These are phyloP conservation scores for Phylloporus sp. DNA, from an alignment of 768 basidiomycete species.

Conservation along the genomic window DNA sequence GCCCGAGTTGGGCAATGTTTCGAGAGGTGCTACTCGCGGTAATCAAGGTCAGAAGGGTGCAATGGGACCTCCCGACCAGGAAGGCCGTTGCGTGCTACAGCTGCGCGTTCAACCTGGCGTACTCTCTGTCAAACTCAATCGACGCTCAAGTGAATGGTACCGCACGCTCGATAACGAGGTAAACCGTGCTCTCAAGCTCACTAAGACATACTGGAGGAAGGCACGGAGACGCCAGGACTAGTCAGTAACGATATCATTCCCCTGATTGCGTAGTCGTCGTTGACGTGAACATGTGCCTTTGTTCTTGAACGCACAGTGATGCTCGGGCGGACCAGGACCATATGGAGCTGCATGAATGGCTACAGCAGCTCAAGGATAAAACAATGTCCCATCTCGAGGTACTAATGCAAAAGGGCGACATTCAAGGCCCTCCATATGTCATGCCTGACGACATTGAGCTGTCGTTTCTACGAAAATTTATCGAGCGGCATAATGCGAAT, in stretches of 20 bases:
- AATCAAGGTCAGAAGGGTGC: constrained; percentile 87
- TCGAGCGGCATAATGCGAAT: constrained; percentile 72
- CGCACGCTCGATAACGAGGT: constrained; percentile 74
- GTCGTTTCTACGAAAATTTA: constrained; percentile 75
- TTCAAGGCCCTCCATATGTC: constrained; percentile 74
- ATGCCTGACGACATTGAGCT: constrained; percentile 81
- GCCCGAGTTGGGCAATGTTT: constrained; percentile 84
- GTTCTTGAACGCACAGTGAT: constrained; percentile 35
- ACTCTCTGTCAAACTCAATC: constrained; percentile 68
- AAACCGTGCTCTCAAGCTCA: constrained; percentile 75
- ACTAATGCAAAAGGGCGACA: constrained; percentile 85
- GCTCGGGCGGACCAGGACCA: constrained; percentile 83
- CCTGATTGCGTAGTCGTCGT: not conserved
- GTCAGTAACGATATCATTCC: constrained; percentile 17
- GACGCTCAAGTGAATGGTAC: constrained; percentile 80
- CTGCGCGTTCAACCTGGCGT: constrained; percentile 82
- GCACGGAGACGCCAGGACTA: constrained; percentile 77
- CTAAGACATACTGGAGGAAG: constrained; percentile 85
- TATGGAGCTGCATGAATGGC: constrained; percentile 86
- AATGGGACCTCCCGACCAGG: constrained; percentile 63
- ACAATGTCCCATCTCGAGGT: constrained; percentile 85
- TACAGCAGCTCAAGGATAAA: constrained; percentile 84
- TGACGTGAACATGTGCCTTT: constrained; percentile 6
- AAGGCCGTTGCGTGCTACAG: constrained; percentile 75
- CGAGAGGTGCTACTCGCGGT: constrained; percentile 76